Evolutionary conservation across 192 early-diverging fungal genomes (phyloP).

Genomic region (Backusella luteola): DNA sequence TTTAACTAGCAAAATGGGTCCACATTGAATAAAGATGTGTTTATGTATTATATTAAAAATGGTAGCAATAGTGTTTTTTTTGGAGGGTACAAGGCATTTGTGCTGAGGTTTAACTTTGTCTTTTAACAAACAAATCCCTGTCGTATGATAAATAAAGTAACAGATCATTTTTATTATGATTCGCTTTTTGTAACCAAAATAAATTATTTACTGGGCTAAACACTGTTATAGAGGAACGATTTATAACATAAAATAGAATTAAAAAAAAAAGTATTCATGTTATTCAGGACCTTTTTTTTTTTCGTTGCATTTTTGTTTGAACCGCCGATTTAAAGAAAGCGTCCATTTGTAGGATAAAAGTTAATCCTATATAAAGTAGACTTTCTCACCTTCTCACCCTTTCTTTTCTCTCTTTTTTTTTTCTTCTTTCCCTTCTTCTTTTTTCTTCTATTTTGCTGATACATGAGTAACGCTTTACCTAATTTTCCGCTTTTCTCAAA

Average conservation of each 20-base stretch:
- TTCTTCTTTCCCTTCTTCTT: background rate
- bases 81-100: background rate
- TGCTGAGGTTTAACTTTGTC: background rate
- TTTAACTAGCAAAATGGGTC: too few species aligned
- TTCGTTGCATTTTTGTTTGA: background rate
- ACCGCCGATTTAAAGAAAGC: background rate
- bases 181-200: background rate
- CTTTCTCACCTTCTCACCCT: background rate
- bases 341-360: background rate
- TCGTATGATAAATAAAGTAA: background rate
- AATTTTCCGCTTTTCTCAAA: constrained; percentile 35
- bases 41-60: too few species aligned
- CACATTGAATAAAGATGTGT: too few species aligned
- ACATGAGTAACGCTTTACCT: constrained; percentile 23
- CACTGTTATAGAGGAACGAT: too few species aligned
- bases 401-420: background rate
- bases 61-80: too few species aligned
- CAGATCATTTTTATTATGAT: background rate
- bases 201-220: too few species aligned
- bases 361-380: background rate
- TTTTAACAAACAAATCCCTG: background rate
- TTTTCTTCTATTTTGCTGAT: background rate
- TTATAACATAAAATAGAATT: background rate
- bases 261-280: background rate
- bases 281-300: background rate